phyloP scores from a whole-genome alignment of 2,329 filamentous ascomycete species.

The Stemphylium beticola region DNA sequence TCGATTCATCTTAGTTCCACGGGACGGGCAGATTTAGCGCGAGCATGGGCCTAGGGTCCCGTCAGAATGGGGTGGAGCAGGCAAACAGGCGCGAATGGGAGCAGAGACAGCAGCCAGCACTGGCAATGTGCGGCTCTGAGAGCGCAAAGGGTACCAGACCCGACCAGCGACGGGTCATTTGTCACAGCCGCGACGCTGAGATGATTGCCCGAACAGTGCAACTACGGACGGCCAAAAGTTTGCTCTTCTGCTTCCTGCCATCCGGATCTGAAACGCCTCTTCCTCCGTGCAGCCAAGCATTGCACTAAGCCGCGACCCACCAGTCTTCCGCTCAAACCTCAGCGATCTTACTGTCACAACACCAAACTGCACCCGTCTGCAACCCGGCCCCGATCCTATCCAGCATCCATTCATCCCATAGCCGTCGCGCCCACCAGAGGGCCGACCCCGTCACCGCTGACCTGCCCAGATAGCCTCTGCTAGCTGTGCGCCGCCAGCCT shows the following conservation, averaged over 20 bases:
- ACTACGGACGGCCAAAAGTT: too few relatives aligned
- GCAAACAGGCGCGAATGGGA: conserved; percentile 2
- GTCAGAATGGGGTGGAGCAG: conserved; percentile 7
- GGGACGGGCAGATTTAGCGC: conserved; percentile 17
- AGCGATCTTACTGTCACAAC: conserved; percentile 16
- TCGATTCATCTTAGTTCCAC: conserved; percentile 1
- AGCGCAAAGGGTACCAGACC: too few relatives aligned
- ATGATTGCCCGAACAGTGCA: neutral
- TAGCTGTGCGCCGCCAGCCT: conserved; percentile 31
- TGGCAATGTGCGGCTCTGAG: neutral
- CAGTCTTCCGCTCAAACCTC: conserved; percentile 24
- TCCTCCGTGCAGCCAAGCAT: conserved; percentile 20
- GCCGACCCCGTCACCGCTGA: conserved; percentile 20
- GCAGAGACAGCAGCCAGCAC: neutral
- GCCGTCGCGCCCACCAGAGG: conserved; percentile 33
- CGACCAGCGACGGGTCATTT: too few relatives aligned
- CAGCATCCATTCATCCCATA: conserved; percentile 24
- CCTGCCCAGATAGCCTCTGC: conserved; percentile 11
- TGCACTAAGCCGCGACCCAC: conserved; percentile 22
- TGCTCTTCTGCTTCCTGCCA: conserved; percentile 2
- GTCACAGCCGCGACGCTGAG: neutral
- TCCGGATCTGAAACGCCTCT: conserved; percentile 13
- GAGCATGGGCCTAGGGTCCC: conserved; percentile 3
- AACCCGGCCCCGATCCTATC: conserved; percentile 5
- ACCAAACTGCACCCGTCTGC: conserved; percentile 18